These are phyloP conservation scores for Glaciozyma martinii DNA, from an alignment of 768 basidiomycete genomes.

Conservation along the genomic window DNA sequence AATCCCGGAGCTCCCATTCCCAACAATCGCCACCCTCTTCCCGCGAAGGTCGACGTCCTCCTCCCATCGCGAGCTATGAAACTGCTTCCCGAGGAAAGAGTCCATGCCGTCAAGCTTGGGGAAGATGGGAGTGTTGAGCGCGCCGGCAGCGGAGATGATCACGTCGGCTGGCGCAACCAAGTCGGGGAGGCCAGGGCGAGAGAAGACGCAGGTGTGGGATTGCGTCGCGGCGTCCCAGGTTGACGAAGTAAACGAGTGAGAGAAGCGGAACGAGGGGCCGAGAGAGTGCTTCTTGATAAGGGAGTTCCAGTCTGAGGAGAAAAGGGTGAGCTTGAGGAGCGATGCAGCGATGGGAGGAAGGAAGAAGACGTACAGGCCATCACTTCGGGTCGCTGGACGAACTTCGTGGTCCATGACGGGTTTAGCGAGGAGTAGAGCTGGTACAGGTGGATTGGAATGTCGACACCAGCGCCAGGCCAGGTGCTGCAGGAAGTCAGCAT, in stretches of 20 bases:
- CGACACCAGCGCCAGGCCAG: constrained; percentile 26
- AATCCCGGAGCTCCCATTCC: constrained; percentile 58
- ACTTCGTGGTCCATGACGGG: constrained; percentile 3
- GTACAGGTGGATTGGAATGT: constrained; percentile 21
- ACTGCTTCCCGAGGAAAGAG: constrained; percentile 47
- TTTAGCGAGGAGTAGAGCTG: constrained; percentile 22
- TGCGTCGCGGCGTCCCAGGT: constrained; percentile 47
- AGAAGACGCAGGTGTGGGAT: constrained; percentile 45
- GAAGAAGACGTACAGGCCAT: constrained; percentile 4
- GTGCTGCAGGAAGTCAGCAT: neutral
- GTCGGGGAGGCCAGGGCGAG: constrained; percentile 40
- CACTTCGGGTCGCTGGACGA: constrained; percentile 16
- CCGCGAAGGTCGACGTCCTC: constrained; percentile 49
- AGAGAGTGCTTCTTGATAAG: constrained; percentile 41
- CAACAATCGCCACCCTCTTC: constrained; percentile 54
- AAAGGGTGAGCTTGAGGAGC: neutral
- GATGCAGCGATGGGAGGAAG: neutral
- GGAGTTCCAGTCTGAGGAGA: constrained; percentile 10
- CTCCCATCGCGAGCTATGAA: constrained; percentile 53
- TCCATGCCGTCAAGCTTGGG: constrained; percentile 45
- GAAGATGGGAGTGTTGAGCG: constrained; percentile 47
- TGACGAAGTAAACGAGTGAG: constrained; percentile 43
- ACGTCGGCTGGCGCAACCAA: constrained; percentile 44
- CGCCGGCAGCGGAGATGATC: constrained; percentile 46
- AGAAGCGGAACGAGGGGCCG: constrained; percentile 44